Evolutionary conservation across 306 rosid genomes (phyloP).

Genomic region (cucumber (Cucumis sativus)): DNA sequence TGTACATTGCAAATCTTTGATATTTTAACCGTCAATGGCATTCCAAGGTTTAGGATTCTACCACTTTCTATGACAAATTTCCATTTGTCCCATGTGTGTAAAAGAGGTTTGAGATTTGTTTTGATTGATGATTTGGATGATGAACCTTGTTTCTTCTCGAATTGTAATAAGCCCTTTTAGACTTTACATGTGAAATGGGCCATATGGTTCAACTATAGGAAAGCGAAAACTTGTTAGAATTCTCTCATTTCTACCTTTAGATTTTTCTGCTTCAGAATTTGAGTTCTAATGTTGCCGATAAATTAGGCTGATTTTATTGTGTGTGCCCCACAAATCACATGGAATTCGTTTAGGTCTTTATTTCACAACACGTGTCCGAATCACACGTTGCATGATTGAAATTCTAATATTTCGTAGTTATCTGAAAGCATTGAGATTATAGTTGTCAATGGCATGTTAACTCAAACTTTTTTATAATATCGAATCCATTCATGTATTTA

Average conservation of each 20-base stretch:
- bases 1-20: background rate
- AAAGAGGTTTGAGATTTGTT: background rate
- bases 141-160: background rate
- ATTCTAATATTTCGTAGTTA: too few relatives aligned
- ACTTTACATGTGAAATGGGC: background rate
- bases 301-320: conserved; percentile 19
- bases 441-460: too few relatives aligned
- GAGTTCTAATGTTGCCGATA: conserved; percentile 18
- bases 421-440: too few relatives aligned
- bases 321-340: conserved; percentile 20
- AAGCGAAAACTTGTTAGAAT: background rate
- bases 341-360: background rate
- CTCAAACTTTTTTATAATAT: too few relatives aligned
- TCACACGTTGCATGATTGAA: conserved; percentile 4
- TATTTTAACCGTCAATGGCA: background rate
- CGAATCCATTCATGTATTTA: too few relatives aligned
- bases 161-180: background rate
- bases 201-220: background rate
- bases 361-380: conserved; percentile 6
- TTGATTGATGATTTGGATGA: background rate
- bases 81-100: too few relatives aligned
- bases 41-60: background rate
- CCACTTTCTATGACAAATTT: too few relatives aligned
- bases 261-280: background rate
- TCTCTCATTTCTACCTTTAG: background rate